Evolutionary conservation across 1,284 basidiomycete genomes (phyloP), one percentile per base, ranked within the genome.

Genomic region (Trametes hirsuta): DNA sequence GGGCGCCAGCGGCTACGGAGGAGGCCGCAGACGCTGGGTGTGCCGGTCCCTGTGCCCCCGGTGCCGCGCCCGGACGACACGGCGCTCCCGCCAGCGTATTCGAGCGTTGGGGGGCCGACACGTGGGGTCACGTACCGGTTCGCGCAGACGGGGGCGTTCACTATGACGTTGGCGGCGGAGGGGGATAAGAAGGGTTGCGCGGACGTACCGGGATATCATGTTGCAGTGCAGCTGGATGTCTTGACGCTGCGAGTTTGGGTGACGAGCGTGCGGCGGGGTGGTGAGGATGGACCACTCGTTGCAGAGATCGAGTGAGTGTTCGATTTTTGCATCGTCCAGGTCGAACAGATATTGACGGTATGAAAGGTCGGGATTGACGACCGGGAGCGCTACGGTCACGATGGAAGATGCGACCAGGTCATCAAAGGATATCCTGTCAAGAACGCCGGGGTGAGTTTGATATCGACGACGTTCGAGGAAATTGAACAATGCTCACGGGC

Each of bases 231-330:
- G 14, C 62, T 69, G 25, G 68, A 72, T 36, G 63, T 71, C 35
- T 69, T 65, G 69, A 70, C 70, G 65, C 65, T 70, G 21, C 66
- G 55, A 40, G 61, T 56, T 30, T 63, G 57, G 21, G 62, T 69
- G 42, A 71, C 70, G 25, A 69, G 52, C 21, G 57, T 72, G 12
- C 53, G 70, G 45, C 58, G 70, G 42, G 69, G 69, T 10, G 49
- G 44, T 15, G 67, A 66, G 34, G 64, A 66, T 18, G 71, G 69
- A 5, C 58, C 63, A 18, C 30, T 68, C 6, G 59, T 72, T 34
- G 71, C 70, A 10, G 61, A 65, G 48, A 61, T 72, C n/a, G 69
- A 72, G 71, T 72, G 53, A 66, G 67, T 67, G 30, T 25, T 5
- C 35, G 5, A 34, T 18, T 21, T 46, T 35, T 24, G 51, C 34